phyloP scores from a whole-genome alignment of 2,329 filamentous ascomycete genomes.

The Fusarium chuoi region DNA sequence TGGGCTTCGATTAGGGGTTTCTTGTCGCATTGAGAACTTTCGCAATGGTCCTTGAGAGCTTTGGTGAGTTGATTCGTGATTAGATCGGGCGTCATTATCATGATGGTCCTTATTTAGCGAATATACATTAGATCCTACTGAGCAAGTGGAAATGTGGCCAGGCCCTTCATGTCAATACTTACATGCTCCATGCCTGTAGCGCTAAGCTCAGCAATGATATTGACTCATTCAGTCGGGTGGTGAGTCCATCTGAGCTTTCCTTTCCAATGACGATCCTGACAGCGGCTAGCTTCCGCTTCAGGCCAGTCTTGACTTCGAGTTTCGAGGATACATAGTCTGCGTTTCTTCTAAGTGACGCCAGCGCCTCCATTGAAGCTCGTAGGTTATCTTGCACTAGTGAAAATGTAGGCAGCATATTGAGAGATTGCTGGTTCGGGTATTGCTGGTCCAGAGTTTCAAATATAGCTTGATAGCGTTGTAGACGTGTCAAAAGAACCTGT shows the following conservation, averaged over 20 bases:
- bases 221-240: conserved; percentile 21
- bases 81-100: conserved; percentile 28
- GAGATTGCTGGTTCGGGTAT: conserved; percentile 4
- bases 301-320: conserved; percentile 15
- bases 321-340: conserved; percentile 23
- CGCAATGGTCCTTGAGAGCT: neutral
- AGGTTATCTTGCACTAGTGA: conserved; percentile 1
- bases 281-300: conserved; percentile 31
- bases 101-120: conserved; percentile 38
- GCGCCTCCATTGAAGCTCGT: conserved; percentile 16
- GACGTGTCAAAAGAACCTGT: conserved; percentile 28
- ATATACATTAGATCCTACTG: too few relatives aligned
- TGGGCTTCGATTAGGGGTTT: neutral
- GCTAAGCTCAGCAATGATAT: conserved; percentile 31
- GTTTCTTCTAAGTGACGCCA: conserved; percentile 22
- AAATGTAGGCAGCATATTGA: neutral
- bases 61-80: conserved; percentile 12
- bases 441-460: conserved; percentile 32
- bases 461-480: conserved; percentile 21
- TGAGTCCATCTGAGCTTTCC: conserved; percentile 26
- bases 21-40: neutral
- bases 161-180: conserved; percentile 22
- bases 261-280: conserved; percentile 37
- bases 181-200: conserved; percentile 33
- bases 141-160: too few relatives aligned